A percentile compares a stretch with the other conserved stretches of the same genome.
Conservation (phyloP, 176 grass and related monocot genomes). For the Zea mays region DNA sequence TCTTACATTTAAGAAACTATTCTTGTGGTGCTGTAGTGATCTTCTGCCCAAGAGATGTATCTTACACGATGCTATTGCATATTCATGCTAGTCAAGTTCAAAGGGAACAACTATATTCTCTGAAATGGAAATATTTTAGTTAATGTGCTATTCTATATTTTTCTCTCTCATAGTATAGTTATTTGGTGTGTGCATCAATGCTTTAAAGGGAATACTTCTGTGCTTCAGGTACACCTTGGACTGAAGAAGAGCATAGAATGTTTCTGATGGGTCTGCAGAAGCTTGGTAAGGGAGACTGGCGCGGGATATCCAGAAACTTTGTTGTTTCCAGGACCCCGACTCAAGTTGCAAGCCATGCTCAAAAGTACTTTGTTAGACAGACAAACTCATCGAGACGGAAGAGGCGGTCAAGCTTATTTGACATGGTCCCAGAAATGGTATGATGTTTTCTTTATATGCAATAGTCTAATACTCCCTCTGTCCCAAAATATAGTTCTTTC, state of each 20-base stretch:
- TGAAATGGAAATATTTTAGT: constrained; percentile 7
- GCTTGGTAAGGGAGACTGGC: constrained; percentile 94
- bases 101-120: neutral
- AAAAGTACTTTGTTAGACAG: constrained; percentile 92
- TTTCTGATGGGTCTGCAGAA: constrained; percentile 83
- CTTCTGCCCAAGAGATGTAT: neutral
- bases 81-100: constrained; percentile 9
- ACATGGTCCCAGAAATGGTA: constrained; percentile 82
- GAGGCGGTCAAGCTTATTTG: constrained; percentile 87
- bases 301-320: constrained; percentile 80
- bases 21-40: neutral
- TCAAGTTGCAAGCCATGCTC: constrained; percentile 96
- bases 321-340: constrained; percentile 84
- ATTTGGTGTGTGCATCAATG: neutral
- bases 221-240: constrained; percentile 84
- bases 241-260: constrained; percentile 88
- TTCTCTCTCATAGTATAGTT: neutral
- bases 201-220: constrained; percentile 22
- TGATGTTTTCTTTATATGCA: constrained; percentile 10
- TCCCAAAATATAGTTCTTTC: too few species aligned
- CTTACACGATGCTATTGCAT: neutral
- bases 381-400: constrained; percentile 78
- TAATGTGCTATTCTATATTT: neutral
- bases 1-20: neutral
- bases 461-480: neutral